A percentile compares a stretch with the other conserved stretches of the same genome.
These are phyloP conservation scores for Paecilomyces variotii DNA, from an alignment of 2,329 filamentous ascomycete genomes.

Conservation along the genomic window DNA sequence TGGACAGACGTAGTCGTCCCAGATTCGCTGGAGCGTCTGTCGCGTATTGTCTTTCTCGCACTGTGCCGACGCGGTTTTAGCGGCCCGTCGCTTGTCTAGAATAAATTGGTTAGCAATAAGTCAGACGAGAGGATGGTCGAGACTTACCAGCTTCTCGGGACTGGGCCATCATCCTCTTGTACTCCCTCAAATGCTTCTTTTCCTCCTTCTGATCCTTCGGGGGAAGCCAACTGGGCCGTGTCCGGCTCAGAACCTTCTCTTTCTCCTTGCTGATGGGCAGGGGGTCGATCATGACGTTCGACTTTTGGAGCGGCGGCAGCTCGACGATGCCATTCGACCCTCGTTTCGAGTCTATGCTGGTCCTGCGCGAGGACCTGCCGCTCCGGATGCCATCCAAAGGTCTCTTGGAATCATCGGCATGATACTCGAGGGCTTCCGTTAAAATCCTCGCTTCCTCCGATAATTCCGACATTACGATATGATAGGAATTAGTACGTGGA, in stretches of 20 bases:
- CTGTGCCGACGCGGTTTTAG: slow-evolving; percentile 39
- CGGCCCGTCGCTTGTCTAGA: slow-evolving; percentile 42
- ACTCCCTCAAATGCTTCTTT: slow-evolving; percentile 70
- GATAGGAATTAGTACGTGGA: slow-evolving; percentile 51
- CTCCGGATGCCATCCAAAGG: slow-evolving; percentile 41
- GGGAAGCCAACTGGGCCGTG: slow-evolving; percentile 59
- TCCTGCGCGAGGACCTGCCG: slow-evolving; percentile 27
- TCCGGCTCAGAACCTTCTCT: slow-evolving; percentile 57
- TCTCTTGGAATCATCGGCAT: slow-evolving; percentile 43
- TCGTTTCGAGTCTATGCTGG: slow-evolving; percentile 31
- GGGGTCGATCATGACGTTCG: slow-evolving; percentile 58
- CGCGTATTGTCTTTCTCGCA: slow-evolving; percentile 45
- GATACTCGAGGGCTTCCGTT: slow-evolving; percentile 52
- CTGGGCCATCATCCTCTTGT: slow-evolving; percentile 58
- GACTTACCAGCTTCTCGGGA: slow-evolving; percentile 49
- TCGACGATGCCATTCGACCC: slow-evolving; percentile 35
- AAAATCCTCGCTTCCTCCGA: slow-evolving; percentile 54
- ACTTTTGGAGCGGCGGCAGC: slow-evolving; percentile 54
- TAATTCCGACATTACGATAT: slow-evolving; percentile 48
- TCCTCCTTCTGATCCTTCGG: slow-evolving; percentile 80
- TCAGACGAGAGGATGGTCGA: background rate
- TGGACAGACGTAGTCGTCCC: slow-evolving; percentile 54
- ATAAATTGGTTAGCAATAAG: slow-evolving; percentile 6
- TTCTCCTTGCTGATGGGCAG: slow-evolving; percentile 60
- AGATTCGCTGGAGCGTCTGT: slow-evolving; percentile 50